phyloP scores from a whole-genome alignment of 176 grass and related monocot genomes.

The Hordeum vulgare region MorexV3_pseudomolecules_assembly NC_058520.1:26713226-26713725 shows the following conservation, averaged over 20 bases:
- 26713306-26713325: constrained; percentile 8
- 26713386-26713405: constrained; percentile 47
- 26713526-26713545: constrained; percentile 86
- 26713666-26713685: constrained; percentile 76
- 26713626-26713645: constrained; percentile 15
- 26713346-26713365: no score
- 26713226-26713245: neutral
- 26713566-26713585: constrained; percentile 45
- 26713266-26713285: constrained; percentile 11
- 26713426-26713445: constrained; percentile 53
- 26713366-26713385: constrained; percentile 12
- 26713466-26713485: constrained; percentile 52
- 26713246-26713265: neutral
- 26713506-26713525: constrained; percentile 94
- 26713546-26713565: constrained; percentile 46
- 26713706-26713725: constrained; percentile 95
- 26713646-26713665: constrained; percentile 65
- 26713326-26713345: neutral
- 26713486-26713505: constrained; percentile 58
- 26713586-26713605: constrained; percentile 1
- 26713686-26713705: constrained; percentile 94
- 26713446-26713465: constrained; percentile 40
- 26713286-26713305: constrained; percentile 7
- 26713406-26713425: constrained; percentile 52
- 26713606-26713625: neutral